Conservation (phyloP, 176 grass and related monocot species). For the Melocanna baccifera region DNA sequence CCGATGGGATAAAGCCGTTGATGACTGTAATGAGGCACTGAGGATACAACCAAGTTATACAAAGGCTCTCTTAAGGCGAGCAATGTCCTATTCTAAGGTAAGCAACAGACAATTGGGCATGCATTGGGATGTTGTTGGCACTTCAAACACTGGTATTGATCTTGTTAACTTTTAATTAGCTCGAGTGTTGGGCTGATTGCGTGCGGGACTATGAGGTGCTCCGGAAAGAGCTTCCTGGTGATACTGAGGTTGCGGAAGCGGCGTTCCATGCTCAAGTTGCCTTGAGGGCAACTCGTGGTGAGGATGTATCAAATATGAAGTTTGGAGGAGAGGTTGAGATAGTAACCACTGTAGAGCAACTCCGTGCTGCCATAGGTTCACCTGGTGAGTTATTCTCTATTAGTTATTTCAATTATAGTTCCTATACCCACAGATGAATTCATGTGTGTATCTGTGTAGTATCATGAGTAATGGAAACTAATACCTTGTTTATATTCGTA, state of each 20-base stretch:
- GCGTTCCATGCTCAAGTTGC: slow-evolving; percentile 82
- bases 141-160: not conserved
- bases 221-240: slow-evolving; percentile 66
- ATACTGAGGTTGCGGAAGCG: slow-evolving; percentile 69
- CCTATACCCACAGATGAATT: not conserved
- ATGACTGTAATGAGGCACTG: slow-evolving; percentile 84
- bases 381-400: slow-evolving; percentile 48
- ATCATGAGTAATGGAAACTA: not conserved
- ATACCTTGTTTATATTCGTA: not conserved
- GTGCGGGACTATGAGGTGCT: slow-evolving; percentile 83
- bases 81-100: slow-evolving; percentile 80
- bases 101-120: not conserved
- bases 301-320: slow-evolving; percentile 94
- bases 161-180: slow-evolving; percentile 46
- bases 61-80: slow-evolving; percentile 93
- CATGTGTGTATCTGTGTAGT: not conserved
- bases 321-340: slow-evolving; percentile 84
- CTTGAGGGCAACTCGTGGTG: slow-evolving; percentile 68
- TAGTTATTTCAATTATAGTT: not conserved
- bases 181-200: slow-evolving; percentile 74
- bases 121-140: not conserved
- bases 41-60: slow-evolving; percentile 86
- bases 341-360: slow-evolving; percentile 61
- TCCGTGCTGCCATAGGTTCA: slow-evolving; percentile 61
- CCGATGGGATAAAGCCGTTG: slow-evolving; percentile 75